Percentiles rank a stretch among this genome's conserved stretches.
phyloP scores from a whole-genome alignment of 768 basidiomycete species.

The Boletus eberwhitei region DNA sequence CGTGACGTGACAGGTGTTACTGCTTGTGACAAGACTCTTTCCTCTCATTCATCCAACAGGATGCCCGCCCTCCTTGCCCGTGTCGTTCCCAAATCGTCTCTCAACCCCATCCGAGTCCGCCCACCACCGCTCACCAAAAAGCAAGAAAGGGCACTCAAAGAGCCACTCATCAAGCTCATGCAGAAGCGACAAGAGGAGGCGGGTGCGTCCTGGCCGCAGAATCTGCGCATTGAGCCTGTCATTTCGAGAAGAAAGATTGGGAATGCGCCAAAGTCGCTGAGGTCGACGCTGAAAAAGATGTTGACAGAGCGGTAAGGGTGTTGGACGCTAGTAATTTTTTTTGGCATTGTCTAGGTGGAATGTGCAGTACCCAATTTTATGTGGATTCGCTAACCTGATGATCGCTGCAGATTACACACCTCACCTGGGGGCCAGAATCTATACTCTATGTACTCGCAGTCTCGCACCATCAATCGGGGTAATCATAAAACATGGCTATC shows the following conservation, averaged over 20 bases:
- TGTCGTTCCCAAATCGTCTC: conserved; percentile 35
- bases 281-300: conserved; percentile 40
- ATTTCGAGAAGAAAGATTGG: conserved; percentile 38
- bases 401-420: not conserved
- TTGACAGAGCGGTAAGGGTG: conserved; percentile 31
- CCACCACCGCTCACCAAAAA: conserved; percentile 33
- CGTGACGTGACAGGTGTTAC: conserved; percentile 17
- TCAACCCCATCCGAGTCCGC: conserved; percentile 21
- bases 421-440: not conserved
- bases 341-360: conserved; percentile 4
- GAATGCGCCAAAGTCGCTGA: conserved; percentile 36
- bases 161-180: conserved; percentile 42
- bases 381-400: not conserved
- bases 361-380: not conserved
- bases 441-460: not conserved
- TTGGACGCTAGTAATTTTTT: not conserved
- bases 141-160: conserved; percentile 27
- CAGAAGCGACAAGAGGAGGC: conserved; percentile 37
- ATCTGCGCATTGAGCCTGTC: conserved; percentile 49
- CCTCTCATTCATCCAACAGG: not conserved
- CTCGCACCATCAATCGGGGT: not conserved
- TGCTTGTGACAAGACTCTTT: not conserved
- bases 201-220: conserved; percentile 42
- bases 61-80: conserved; percentile 29
- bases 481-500: not conserved